Evolutionary conservation across 441 rosid genomes (phyloP).

Genomic region (Flueggea neowawraea): DNA sequence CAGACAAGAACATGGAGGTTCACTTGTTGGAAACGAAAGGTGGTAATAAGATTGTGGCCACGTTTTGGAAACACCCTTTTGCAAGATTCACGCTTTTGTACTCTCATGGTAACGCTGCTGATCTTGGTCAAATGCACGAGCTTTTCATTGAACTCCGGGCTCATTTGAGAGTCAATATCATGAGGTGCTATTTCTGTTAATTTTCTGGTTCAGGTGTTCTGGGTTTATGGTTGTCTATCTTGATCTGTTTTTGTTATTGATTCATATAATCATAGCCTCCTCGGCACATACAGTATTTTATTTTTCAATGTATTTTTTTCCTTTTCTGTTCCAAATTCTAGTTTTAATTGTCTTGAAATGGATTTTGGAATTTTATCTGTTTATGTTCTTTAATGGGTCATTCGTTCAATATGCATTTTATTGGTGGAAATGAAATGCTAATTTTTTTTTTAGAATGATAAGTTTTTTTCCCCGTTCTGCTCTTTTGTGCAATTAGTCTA

Average conservation of each 20-base stretch:
- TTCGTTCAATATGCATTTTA: background rate
- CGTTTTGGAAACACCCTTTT: constrained; percentile 89
- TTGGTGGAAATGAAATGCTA: too few species aligned
- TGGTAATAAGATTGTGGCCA: constrained; percentile 81
- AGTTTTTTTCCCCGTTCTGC: too few species aligned
- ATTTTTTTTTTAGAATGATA: too few species aligned
- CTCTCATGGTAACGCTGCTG: constrained; percentile 99
- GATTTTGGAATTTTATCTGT: background rate
- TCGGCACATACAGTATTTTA: background rate
- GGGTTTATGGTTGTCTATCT: too few species aligned
- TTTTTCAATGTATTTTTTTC: background rate
- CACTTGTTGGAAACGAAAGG: constrained; percentile 72
- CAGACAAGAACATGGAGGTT: constrained; percentile 76
- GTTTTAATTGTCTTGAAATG: too few species aligned
- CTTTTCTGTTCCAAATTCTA: too few species aligned
- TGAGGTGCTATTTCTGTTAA: constrained; percentile 48
- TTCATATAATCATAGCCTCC: too few species aligned
- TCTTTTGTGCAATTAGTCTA: too few species aligned
- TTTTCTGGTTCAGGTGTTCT: too few species aligned
- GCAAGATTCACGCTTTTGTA: constrained; percentile 86
- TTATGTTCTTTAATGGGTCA: background rate
- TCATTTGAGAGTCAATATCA: constrained; percentile 86
- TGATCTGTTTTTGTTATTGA: too few species aligned
- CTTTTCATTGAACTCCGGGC: constrained; percentile 94
- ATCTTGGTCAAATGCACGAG: constrained; percentile 93